Base-by-base conservation (phyloP, 768 basidiomycete genomes). In the Termitomyces sp. region DNA sequence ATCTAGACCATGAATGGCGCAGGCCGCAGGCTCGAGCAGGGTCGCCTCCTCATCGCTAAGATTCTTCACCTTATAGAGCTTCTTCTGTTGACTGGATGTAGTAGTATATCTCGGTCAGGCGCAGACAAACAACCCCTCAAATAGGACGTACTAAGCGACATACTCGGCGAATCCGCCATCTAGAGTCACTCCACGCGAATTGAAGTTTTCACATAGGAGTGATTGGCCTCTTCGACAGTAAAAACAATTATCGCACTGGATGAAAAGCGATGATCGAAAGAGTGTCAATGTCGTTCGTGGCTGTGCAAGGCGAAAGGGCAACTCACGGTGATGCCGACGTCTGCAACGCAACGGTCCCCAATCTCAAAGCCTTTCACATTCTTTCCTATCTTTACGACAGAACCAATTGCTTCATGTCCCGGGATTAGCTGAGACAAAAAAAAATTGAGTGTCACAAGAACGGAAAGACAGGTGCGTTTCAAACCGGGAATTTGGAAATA, bases 91-190 rank as follows among this genome's bases (percentile, higher is more conserved):
- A 53, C 71, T 74, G 56, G 37, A 52, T 19, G 38, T 6, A 37
- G 35, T 17, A 42, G 17, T 14, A 10, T 30, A 49, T 50, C 11
- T 17, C 2, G 4, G 24, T 46, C 19, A 41, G 22, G 12, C 2
- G 37, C 10, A 37, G n/a, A 50, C 3, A 19, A 7, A 28, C 3
- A 7, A 19, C n/a, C 3, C 24, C n/a, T 1, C 3, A 37, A 11
- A 19, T 50, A 26, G 58, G 38, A 57, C 86, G 68, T 63, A 92
- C 91, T 88, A 91, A 55, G 80, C 81, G 61, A 93, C 82, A 72
- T 93, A 94, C 66, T 93, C 91, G 8, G 92, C 90, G 66, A 96
- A 96, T 26, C 90, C 93, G 55, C 93, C 93, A 58, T 88, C 84
- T 61, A 80, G 71, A 19, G 85, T 88, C 44, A 93, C 88, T 46